Evolutionary conservation across 2,329 filamentous ascomycete species (phyloP).

Genomic region (Exophiala sp.): DNA sequence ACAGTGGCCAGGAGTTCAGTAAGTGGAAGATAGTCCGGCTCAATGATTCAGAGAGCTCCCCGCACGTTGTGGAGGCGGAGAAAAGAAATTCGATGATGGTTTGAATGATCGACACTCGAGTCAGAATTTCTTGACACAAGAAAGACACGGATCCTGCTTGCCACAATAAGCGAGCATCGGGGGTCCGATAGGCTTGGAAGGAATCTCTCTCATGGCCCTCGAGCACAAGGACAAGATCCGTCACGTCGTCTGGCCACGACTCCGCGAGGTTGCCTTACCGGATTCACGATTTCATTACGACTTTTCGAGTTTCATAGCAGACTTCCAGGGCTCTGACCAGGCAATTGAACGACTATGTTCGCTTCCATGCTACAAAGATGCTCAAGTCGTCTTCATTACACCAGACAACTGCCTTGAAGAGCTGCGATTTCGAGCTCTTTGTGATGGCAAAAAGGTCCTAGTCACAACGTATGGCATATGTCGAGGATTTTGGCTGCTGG

Average conservation of each 20-base stretch:
- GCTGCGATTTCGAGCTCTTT: slow-evolving; percentile 37
- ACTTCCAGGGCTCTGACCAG: slow-evolving; percentile 38
- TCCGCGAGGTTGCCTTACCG: slow-evolving; percentile 39
- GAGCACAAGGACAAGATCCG: slow-evolving; percentile 13
- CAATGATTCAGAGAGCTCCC: too few relatives aligned
- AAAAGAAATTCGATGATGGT: too few relatives aligned
- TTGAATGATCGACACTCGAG: too few relatives aligned
- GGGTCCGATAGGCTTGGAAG: too few relatives aligned
- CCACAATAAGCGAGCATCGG: too few relatives aligned
- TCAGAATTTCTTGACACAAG: too few relatives aligned
- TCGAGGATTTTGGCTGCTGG: slow-evolving; percentile 42
- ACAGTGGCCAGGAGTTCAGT: too few relatives aligned
- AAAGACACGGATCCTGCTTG: too few relatives aligned
- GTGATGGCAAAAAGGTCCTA: slow-evolving; percentile 41
- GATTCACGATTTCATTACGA: slow-evolving; percentile 45
- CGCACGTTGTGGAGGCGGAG: too few relatives aligned
- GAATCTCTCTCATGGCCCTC: background rate
- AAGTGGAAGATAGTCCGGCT: too few relatives aligned
- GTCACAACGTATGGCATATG: slow-evolving; percentile 43
- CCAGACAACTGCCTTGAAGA: slow-evolving; percentile 46
- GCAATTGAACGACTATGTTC: slow-evolving; percentile 34
- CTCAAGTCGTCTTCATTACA: slow-evolving; percentile 38
- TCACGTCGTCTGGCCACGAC: slow-evolving; percentile 33
- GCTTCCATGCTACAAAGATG: slow-evolving; percentile 34
- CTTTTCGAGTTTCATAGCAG: slow-evolving; percentile 43